Evolutionary conservation across 768 basidiomycete species (phyloP), one percentile per base, ranked within the genome.

Genomic region (Boletus reticuloceps): DNA sequence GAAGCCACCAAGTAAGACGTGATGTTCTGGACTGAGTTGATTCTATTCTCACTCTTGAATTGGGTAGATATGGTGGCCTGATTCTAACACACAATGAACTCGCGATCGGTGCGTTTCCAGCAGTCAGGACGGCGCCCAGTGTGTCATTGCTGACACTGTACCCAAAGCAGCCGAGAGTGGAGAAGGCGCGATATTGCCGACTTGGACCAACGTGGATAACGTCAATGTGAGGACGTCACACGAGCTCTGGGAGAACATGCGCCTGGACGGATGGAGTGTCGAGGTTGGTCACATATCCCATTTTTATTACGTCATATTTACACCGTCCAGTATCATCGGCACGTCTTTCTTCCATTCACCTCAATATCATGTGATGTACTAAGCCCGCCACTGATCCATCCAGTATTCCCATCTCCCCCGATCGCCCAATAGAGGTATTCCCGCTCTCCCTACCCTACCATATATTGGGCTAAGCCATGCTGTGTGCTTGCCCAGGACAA

Each of bases 1-100:
- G 96, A 99, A 75, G 84, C 90, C 10, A 70, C 76, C 49, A 83
- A 85, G 88, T 89, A 60, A 53, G 59, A 22, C 12, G 12, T 38
- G 14, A 52, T 43, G 9, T 46, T 47, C 4, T 29, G 13, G 11
- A 29, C 27, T 31, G 32, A 32, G 9, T 12, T 12, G 10, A 20
- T 22, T 46, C 42, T 10, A 8, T 50, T 46, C 59, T 63, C 16
- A 69, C 45, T 32, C 45, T 34, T 11, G n/a, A 49, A 40, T 36
- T 20, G 56, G 34, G 47, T 48, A 92, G 91, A 65, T 94, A 88
- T 62, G 94, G 94, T 4, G 94, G 97, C 4, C 76, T 98, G 38
- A 75, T 99, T 37, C 76, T 98, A 50, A 95, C 94, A 0, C 97
- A 98, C 66, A 93, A 98, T 64, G 95, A 98, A 77, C 77, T 93